These are phyloP conservation scores for Hansenula sp. DNA, from an alignment of 1,139 yeast species.

Conservation along the genomic window DNA sequence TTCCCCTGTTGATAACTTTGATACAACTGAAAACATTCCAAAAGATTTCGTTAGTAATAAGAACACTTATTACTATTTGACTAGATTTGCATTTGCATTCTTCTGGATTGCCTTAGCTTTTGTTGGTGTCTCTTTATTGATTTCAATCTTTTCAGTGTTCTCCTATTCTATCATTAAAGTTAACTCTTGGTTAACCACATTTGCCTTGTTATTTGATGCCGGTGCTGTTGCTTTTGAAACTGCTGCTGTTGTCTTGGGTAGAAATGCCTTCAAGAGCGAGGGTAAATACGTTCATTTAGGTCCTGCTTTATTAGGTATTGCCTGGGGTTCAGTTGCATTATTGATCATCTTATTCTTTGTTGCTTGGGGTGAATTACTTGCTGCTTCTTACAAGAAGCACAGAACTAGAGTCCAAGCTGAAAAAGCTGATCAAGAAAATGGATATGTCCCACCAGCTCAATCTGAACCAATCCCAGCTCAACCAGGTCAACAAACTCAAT, in stretches of 20 bases:
- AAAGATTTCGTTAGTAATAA: constrained; percentile 49
- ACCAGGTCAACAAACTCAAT: constrained; percentile 12
- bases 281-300: constrained; percentile 47
- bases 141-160: constrained; percentile 36
- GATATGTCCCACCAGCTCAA: constrained; percentile 10
- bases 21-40: constrained; percentile 49
- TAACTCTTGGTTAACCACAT: constrained; percentile 45
- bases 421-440: constrained; percentile 16
- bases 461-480: constrained; percentile 10
- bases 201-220: constrained; percentile 52
- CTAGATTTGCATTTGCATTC: constrained; percentile 69
- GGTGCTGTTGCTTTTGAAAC: constrained; percentile 66
- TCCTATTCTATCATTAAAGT: constrained; percentile 48
- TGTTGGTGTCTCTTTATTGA: constrained; percentile 41
- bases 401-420: constrained; percentile 21
- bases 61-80: constrained; percentile 60
- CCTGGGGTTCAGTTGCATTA: constrained; percentile 67
- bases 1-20: constrained; percentile 70
- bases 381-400: constrained; percentile 31
- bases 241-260: constrained; percentile 64
- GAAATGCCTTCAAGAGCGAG: constrained; percentile 52
- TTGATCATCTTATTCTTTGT: constrained; percentile 49
- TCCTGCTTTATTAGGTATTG: constrained; percentile 52
- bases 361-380: constrained; percentile 50
- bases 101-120: constrained; percentile 60